Base-by-base conservation (phyloP, 805 yeast genomes). In the Debaryomyces prosopidis region DNA sequence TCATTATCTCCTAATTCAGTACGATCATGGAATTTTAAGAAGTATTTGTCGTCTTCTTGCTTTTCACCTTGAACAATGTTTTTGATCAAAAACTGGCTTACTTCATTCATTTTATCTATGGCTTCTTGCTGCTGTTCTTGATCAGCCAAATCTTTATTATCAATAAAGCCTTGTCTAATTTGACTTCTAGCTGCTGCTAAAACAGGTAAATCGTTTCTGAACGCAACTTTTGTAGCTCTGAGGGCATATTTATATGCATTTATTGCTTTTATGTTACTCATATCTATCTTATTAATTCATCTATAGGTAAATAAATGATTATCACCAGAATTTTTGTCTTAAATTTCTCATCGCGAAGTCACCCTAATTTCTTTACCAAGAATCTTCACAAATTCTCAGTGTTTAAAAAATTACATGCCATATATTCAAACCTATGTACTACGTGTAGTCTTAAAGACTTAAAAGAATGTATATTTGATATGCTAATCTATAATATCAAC, bases 1-100 rank as follows among this genome's bases (percentile, higher is more conserved):
- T 90, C 96, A 62, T 92, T 92, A 60, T 90, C 96, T 15, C 97
- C 98, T 42, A 92, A 71, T 65, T 92, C 98, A 0, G 95, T 87
- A 39, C 85, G 81, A 40, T 80, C 67, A 60, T 89, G 97, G 53
- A 92, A 83, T 53, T 85, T 85, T 56, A 92, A 73, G 41, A 68
- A 64, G 58, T 74, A 80, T 40, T 69, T 76, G 2, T 72, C 76
- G 12, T 69, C 69, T 2, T 63, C 69, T 42, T 70, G 63, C 54
- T 68, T 76, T 49, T 67, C 71, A 6, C 96, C 98, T 67, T 92
- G 99, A 3, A 92, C 97, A n/a, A 92, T 74, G 63, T 92, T 92
- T 47, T 76, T 72, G 40, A 78, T 72, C 46, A 92, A 70, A 51
- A 90, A 85, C 34, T 63, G 60, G 1, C 91, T 81, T n/a, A 92